A percentile compares a stretch with the other conserved stretches of the same genome.
Conservation (phyloP, 805 yeast genomes). For the Candida ponderosae region DNA sequence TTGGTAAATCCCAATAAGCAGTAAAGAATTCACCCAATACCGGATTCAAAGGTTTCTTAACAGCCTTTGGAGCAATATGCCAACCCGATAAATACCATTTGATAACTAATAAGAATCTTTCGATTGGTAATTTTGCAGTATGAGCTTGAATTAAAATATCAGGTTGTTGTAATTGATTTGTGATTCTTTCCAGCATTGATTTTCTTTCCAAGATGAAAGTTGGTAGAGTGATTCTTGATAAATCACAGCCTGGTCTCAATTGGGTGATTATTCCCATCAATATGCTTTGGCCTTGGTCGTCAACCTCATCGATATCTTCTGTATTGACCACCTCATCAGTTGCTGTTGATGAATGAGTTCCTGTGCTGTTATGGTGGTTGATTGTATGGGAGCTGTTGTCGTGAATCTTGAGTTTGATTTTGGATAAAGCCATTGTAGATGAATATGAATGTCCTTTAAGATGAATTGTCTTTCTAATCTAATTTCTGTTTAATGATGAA, state of each 20-base stretch:
- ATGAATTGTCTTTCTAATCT: background rate
- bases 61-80: constrained; percentile 99
- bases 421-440: constrained; percentile 11
- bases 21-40: constrained; percentile 86
- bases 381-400: constrained; percentile 1
- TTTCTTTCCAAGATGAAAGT: constrained; percentile 92
- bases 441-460: background rate
- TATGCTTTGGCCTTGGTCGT: constrained; percentile 82
- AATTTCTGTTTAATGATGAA: background rate
- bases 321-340: constrained; percentile 19
- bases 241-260: constrained; percentile 86
- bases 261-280: constrained; percentile 84
- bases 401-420: constrained; percentile 6
- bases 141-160: constrained; percentile 67
- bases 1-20: constrained; percentile 86
- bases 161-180: constrained; percentile 82
- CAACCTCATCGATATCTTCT: constrained; percentile 89
- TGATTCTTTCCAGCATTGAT: constrained; percentile 92
- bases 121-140: constrained; percentile 43
- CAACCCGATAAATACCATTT: constrained; percentile 93
- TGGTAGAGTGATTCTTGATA: constrained; percentile 86
- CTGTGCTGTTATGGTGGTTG: background rate
- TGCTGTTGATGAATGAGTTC: background rate
- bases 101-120: constrained; percentile 66
- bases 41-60: constrained; percentile 94